Percentiles rank a stretch among this genome's conserved stretches.
These are phyloP conservation scores for Eucalyptus victrix DNA, from an alignment of 345 rosid species.

Conservation along the genomic window DNA sequence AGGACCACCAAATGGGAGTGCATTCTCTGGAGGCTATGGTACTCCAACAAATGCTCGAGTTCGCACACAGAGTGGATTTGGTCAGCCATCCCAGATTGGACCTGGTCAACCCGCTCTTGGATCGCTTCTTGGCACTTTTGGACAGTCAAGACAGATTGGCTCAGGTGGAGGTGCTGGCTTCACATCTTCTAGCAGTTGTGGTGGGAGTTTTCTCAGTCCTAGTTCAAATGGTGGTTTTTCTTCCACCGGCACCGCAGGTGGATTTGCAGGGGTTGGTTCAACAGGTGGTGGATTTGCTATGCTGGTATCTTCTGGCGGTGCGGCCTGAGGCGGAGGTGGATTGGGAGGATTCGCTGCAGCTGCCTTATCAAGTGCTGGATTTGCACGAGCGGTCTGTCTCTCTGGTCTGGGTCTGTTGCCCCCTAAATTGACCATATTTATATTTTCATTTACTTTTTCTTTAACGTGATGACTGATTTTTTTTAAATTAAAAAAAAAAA, in stretches of 20 bases:
- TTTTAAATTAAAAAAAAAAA: no score
- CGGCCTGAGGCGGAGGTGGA: conserved; percentile 27
- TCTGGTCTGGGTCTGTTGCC: no score
- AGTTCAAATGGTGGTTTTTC: conserved; percentile 46
- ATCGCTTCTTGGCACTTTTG: conserved; percentile 88
- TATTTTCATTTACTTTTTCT: no score
- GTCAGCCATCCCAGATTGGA: conserved; percentile 72
- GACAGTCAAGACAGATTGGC: conserved; percentile 89
- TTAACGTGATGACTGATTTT: no score
- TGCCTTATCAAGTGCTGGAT: no score
- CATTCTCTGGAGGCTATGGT: conserved; percentile 45
- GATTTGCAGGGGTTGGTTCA: conserved; percentile 10
- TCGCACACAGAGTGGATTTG: conserved; percentile 57
- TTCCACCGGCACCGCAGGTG: conserved; percentile 20
- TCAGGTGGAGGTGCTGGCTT: conserved; percentile 53
- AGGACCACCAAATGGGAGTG: conserved; percentile 34
- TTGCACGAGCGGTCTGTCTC: no score
- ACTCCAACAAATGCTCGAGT: conserved; percentile 30
- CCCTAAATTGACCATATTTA: no score
- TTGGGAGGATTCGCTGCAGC: not conserved
- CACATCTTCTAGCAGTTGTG: conserved; percentile 39
- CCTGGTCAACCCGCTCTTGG: conserved; percentile 81
- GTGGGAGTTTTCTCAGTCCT: conserved; percentile 34
- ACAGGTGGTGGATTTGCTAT: conserved; percentile 25
- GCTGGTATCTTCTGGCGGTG: conserved; percentile 5